Conservation (phyloP, 2,329 filamentous ascomycete genomes). For the Hypoxylon sp. region DNA sequence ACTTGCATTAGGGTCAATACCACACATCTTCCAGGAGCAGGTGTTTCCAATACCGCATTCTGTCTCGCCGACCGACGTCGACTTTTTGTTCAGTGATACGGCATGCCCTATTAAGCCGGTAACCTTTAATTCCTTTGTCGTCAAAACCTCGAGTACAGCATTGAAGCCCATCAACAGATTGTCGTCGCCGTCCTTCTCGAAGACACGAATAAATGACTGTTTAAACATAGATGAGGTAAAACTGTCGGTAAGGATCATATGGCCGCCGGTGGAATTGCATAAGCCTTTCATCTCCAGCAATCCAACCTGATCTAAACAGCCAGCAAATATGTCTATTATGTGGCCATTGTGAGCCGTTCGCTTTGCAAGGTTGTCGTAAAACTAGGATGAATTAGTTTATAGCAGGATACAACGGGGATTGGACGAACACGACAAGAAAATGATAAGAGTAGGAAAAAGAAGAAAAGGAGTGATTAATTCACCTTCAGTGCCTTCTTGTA, state of each 20-base stretch:
- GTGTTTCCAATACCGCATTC: slow-evolving; percentile 99
- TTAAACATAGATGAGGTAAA: slow-evolving; percentile 99
- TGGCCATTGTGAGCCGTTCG: slow-evolving; percentile 95
- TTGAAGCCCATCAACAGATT: slow-evolving; percentile 99
- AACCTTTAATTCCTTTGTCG: slow-evolving; percentile 97
- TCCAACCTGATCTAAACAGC: slow-evolving; percentile 96
- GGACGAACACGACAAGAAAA: too few species aligned
- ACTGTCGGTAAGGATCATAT: slow-evolving; percentile 98
- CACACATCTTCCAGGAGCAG: slow-evolving; percentile 99
- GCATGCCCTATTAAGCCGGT: slow-evolving; percentile 97
- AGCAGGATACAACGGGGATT: too few species aligned
- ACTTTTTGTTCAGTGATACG: slow-evolving; percentile 97
- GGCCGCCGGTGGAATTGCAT: slow-evolving; percentile 93
- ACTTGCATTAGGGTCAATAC: slow-evolving; percentile 91
- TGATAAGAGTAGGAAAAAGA: background rate
- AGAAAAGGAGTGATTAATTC: slow-evolving; percentile 51
- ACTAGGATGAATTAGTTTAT: slow-evolving; percentile 64
- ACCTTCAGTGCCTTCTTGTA: slow-evolving; percentile 99
- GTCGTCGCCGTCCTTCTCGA: slow-evolving; percentile 95
- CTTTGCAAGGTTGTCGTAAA: slow-evolving; percentile 94
- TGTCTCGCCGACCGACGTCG: slow-evolving; percentile 93
- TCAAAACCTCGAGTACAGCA: slow-evolving; percentile 91
- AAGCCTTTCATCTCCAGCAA: slow-evolving; percentile 98
- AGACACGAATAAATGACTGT: slow-evolving; percentile 95
- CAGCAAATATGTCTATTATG: slow-evolving; percentile 96